Conservation (phyloP, 768 basidiomycete species). For the Amylocystis lapponica region DNA sequence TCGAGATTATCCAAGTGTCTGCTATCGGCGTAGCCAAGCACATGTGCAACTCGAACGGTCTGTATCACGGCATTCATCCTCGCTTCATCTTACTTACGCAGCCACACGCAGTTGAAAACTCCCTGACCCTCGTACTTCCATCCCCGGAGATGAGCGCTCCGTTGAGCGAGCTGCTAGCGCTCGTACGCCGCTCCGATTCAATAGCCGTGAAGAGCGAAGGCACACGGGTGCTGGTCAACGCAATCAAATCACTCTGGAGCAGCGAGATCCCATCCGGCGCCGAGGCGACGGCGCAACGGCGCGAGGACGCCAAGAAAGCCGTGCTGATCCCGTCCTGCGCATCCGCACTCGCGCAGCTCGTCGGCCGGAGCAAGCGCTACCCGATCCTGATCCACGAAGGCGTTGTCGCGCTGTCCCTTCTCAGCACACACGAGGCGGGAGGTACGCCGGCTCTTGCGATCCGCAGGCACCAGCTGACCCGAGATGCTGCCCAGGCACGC, state of each 20-base stretch:
- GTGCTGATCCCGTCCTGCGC: slow-evolving; percentile 51
- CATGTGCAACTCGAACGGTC: slow-evolving; percentile 73
- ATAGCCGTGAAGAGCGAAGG: slow-evolving; percentile 85
- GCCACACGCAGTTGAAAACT: slow-evolving; percentile 35
- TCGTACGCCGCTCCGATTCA: slow-evolving; percentile 76
- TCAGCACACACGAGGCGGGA: slow-evolving; percentile 60
- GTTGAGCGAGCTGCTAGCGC: slow-evolving; percentile 63
- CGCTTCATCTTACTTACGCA: slow-evolving; percentile 3
- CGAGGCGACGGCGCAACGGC: slow-evolving; percentile 42
- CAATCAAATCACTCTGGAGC: slow-evolving; percentile 73
- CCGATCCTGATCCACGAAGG: slow-evolving; percentile 87
- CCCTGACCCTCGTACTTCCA: slow-evolving; percentile 47
- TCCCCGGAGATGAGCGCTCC: slow-evolving; percentile 32
- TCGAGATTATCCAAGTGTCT: slow-evolving; percentile 80
- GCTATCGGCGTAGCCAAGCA: slow-evolving; percentile 89
- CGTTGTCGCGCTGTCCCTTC: slow-evolving; percentile 72
- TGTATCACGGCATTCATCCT: slow-evolving; percentile 17
- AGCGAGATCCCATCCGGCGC: slow-evolving; percentile 36
- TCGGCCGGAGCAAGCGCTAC: slow-evolving; percentile 74
- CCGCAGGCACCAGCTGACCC: slow-evolving; percentile 1
- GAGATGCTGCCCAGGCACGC: slow-evolving; percentile 37
- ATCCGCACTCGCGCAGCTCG: slow-evolving; percentile 59
- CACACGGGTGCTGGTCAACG: slow-evolving; percentile 82
- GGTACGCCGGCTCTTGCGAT: slow-evolving; percentile 38
- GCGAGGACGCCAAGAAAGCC: slow-evolving; percentile 46